Conservation (phyloP, 495 filamentous ascomycete species). For the Beverwykella pulmonaria region DNA sequence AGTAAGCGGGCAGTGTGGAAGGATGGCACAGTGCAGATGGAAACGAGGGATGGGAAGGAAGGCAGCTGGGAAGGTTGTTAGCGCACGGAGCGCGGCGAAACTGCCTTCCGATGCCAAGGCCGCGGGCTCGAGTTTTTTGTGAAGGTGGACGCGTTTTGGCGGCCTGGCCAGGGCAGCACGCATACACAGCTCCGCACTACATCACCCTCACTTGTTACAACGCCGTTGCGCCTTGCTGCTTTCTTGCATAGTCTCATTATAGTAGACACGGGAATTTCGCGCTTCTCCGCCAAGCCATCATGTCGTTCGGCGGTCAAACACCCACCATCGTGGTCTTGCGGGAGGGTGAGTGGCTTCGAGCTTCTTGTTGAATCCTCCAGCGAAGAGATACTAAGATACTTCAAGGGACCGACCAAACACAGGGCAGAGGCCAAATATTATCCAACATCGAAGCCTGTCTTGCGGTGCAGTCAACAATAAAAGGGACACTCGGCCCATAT, state of each 20-base stretch:
- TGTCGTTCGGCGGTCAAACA: slow-evolving; percentile 98
- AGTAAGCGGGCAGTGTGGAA: slow-evolving; percentile 2
- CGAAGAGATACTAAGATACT: slow-evolving; percentile 18
- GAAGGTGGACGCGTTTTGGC: slow-evolving; percentile 16
- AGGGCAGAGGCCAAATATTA: slow-evolving; percentile 95
- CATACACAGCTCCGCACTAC: background rate
- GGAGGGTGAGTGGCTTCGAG: slow-evolving; percentile 69
- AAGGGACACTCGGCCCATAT: slow-evolving; percentile 94
- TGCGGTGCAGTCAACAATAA: slow-evolving; percentile 94
- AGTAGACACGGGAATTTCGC: background rate
- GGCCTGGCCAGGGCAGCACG: slow-evolving; percentile 4
- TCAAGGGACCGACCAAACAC: slow-evolving; percentile 91
- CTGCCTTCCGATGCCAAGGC: background rate
- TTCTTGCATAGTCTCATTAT: no score
- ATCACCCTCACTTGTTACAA: background rate
- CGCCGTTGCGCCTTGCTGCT: background rate
- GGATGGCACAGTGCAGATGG: slow-evolving; percentile 28
- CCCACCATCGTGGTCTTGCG: slow-evolving; percentile 98
- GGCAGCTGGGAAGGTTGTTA: background rate
- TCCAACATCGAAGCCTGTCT: slow-evolving; percentile 99
- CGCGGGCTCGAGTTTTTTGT: slow-evolving; percentile 12
- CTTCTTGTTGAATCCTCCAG: background rate
- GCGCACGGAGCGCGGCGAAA: slow-evolving; percentile 1
- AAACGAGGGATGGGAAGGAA: slow-evolving; percentile 10
- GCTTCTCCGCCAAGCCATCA: slow-evolving; percentile 42